Evolutionary conservation across 2,329 filamentous ascomycete genomes (phyloP), one percentile per base, ranked within the genome.

Genomic region (Neocucurbitaria cava): DNA sequence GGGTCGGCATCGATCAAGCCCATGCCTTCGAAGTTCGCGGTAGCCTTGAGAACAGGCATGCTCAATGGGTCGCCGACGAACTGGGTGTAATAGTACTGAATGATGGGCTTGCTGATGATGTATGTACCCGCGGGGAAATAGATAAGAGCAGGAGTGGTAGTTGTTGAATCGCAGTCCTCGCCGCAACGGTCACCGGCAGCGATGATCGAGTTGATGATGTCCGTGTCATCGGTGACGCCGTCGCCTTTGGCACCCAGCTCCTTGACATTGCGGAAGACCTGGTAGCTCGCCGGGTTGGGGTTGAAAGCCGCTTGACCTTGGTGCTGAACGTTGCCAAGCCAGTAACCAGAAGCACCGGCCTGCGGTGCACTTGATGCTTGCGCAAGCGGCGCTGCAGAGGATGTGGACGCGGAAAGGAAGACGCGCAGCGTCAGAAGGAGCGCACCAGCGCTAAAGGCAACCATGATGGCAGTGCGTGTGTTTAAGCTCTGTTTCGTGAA

Each of bases 81-180:
- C 75, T 97, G 92, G 9, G 93, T 96, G 81, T 96, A 96, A 82
- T 98, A 98, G 76, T 89, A 89, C 74, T 92, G 89, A 46, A 92
- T 78, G 62, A 98, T 86, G 20, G 94, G 91, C 68, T 82, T 84
- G 72, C 87, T 91, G 65, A 98, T 88, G 17, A 90, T 70, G 71
- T 97, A 98, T 52, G 87, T 96, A 62, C 94, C 93, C 10, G 91
- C 82, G 35, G 92, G 93, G 81, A 98, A 96, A 81, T 96, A 98
- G 48, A 98, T 87, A 13, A 98, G 80, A 23, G 91, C 94, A 0
- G 94, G 94, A 1, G 87, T 86, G n/a, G 85, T 85, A 3, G 94
- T 98, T 28, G 85, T 86, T 1, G 92, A 96, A 72, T 95, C 90
- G 72, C 94, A 98, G 58, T 87, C 86, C 59, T 85, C 73, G 35